phyloP scores from a whole-genome alignment of 192 early-diverging fungal species.

The Coemansia sp. region DNA sequence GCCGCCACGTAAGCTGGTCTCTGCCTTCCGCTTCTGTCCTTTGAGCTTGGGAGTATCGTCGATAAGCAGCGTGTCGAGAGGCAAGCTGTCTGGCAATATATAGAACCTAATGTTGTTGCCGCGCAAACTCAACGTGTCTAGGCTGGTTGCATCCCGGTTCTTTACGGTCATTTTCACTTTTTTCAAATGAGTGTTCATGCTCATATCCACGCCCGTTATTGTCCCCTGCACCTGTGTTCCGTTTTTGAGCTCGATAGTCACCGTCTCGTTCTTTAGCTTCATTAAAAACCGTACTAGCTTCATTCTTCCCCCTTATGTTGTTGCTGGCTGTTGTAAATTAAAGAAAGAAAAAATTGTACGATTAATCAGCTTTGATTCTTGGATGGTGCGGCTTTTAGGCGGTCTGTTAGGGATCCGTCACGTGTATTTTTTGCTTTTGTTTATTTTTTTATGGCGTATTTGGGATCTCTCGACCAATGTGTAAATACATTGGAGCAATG shows the following conservation, averaged over 20 bases:
- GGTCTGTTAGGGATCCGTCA: conserved; percentile 10
- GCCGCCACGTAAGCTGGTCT: conserved; percentile 20
- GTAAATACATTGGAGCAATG: conserved; percentile 30
- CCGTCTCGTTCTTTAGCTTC: conserved; percentile 96
- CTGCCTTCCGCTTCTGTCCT: conserved; percentile 76
- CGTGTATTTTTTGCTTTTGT: conserved; percentile 12
- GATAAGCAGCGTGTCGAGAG: conserved; percentile 92
- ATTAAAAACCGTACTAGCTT: conserved; percentile 82
- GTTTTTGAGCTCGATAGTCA: conserved; percentile 98
- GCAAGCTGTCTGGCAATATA: conserved; percentile 92
- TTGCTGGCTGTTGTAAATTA: too few relatives aligned
- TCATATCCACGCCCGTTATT: conserved; percentile 95
- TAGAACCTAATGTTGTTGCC: conserved; percentile 95
- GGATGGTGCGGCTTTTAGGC: neutral
- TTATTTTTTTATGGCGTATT: conserved; percentile 24
- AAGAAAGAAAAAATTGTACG: too few relatives aligned
- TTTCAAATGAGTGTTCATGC: conserved; percentile 99
- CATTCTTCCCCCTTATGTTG: conserved; percentile 10
- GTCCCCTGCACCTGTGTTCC: conserved; percentile 97
- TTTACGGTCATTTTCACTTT: conserved; percentile 98
- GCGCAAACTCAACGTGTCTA: conserved; percentile 92
- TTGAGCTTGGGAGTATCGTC: conserved; percentile 94
- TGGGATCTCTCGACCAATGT: conserved; percentile 43
- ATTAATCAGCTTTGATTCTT: too few relatives aligned
- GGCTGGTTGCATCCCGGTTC: conserved; percentile 80